Percentiles rank a stretch among this genome's conserved stretches.
phyloP scores from a whole-genome alignment of 352 stramenopile genomes.

The Globisporangium polare region DNA sequence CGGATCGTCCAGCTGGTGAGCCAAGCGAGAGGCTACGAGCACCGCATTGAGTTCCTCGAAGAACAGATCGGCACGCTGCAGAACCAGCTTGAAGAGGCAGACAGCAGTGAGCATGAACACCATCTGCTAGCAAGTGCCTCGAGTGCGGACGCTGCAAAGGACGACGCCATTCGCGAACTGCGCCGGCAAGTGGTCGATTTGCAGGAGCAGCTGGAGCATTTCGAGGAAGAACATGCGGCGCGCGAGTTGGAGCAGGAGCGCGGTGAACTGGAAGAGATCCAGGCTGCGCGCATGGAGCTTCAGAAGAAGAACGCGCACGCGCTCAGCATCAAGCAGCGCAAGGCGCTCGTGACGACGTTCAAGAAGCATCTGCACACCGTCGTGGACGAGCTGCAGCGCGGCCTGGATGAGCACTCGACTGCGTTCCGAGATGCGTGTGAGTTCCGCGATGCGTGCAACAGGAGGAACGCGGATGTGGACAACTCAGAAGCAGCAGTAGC shows the following conservation, averaged over 20 bases:
- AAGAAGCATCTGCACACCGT: conserved; percentile 30
- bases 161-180: conserved; percentile 15
- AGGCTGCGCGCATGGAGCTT: conserved; percentile 24
- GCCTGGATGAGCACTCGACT: conserved; percentile 51
- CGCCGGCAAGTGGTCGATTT: conserved; percentile 17
- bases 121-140: background rate
- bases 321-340: conserved; percentile 33
- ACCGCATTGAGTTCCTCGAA: conserved; percentile 10
- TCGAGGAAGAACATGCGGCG: conserved; percentile 12
- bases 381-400: conserved; percentile 43
- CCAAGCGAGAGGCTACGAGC: conserved; percentile 18
- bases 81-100: background rate
- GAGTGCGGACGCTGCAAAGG: conserved; percentile 3
- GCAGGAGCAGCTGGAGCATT: conserved; percentile 17
- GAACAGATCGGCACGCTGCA: conserved; percentile 8
- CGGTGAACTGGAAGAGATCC: conserved; percentile 30
- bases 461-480: background rate
- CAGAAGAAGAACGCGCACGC: conserved; percentile 36
- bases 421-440: conserved; percentile 62
- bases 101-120: background rate
- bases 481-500: background rate
- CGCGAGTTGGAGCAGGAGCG: conserved; percentile 25
- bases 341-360: conserved; percentile 38
- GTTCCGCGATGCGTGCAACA: conserved; percentile 36
- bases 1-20: conserved; percentile 23